These are phyloP conservation scores for Penicillium mononematosum DNA, from an alignment of 495 filamentous ascomycete genomes.

Conservation along the genomic window DNA sequence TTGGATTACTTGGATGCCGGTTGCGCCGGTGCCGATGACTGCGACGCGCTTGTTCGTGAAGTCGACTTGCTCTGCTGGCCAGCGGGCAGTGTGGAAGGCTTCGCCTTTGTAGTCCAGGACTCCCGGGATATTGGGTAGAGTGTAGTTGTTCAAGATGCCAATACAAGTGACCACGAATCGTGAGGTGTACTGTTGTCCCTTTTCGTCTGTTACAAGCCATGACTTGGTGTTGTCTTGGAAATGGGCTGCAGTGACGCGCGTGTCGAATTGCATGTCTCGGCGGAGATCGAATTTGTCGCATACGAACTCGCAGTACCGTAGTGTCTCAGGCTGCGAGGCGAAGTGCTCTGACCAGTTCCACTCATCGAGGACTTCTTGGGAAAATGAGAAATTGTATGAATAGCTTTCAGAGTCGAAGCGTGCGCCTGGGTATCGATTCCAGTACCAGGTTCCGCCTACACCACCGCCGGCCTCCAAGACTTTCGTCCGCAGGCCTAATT, in stretches of 20 bases:
- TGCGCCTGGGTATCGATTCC: slow-evolving; percentile 33
- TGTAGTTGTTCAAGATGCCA: slow-evolving; percentile 15
- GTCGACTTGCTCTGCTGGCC: slow-evolving; percentile 23
- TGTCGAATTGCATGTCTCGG: slow-evolving; percentile 26
- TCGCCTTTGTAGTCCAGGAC: slow-evolving; percentile 19
- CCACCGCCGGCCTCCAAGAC: slow-evolving; percentile 46
- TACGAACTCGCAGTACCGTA: slow-evolving; percentile 26
- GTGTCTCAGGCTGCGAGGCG: slow-evolving; percentile 25
- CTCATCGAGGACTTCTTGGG: slow-evolving; percentile 24
- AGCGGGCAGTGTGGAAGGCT: slow-evolving; percentile 27
- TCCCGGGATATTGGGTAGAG: slow-evolving; percentile 33
- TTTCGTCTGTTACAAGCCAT: slow-evolving; percentile 22
- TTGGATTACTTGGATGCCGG: slow-evolving; percentile 42
- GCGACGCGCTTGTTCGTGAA: slow-evolving; percentile 44
- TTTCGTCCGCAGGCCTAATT: slow-evolving; percentile 42
- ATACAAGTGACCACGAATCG: slow-evolving; percentile 22
- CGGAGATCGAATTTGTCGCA: slow-evolving; percentile 22
- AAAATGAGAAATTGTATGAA: slow-evolving; percentile 25
- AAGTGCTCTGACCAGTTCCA: slow-evolving; percentile 35
- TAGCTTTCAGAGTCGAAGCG: slow-evolving; percentile 23
- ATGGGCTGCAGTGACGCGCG: slow-evolving; percentile 15
- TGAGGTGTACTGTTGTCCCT: slow-evolving; percentile 15
- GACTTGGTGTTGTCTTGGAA: slow-evolving; percentile 26
- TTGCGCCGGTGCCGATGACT: slow-evolving; percentile 48
- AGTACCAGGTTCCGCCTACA: slow-evolving; percentile 49